A percentile compares a stretch with the other conserved stretches of the same genome.
phyloP scores from a whole-genome alignment of 1,284 basidiomycete genomes.

The Anthracocystis setariae region DNA sequence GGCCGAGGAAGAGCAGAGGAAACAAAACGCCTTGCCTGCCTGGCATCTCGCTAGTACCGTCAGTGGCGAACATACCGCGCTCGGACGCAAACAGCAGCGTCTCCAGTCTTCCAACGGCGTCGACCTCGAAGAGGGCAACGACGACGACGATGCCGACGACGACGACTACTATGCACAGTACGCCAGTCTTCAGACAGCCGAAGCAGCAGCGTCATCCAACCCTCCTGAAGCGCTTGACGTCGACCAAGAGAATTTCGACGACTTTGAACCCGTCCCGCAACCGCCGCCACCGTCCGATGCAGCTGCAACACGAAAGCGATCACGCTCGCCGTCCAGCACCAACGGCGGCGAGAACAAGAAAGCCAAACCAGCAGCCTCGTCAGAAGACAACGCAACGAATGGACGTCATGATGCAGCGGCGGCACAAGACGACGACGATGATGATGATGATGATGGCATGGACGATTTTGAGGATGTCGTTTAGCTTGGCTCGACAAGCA shows the following conservation, averaged over 20 bases:
- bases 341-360: constrained; percentile 36
- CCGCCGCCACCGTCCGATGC: constrained; percentile 9
- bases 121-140: constrained; percentile 39
- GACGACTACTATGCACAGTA: constrained; percentile 66
- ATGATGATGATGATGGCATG: constrained; percentile 53
- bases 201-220: constrained; percentile 47
- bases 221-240: constrained; percentile 24
- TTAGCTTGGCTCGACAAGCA: constrained; percentile 24
- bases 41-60: constrained; percentile 97
- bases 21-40: constrained; percentile 88
- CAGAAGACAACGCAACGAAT: constrained; percentile 2
- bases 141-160: constrained; percentile 45
- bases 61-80: constrained; percentile 85
- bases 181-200: constrained; percentile 52
- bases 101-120: constrained; percentile 31
- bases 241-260: constrained; percentile 47
- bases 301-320: constrained; percentile 27
- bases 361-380: constrained; percentile 17
- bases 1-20: constrained; percentile 68
- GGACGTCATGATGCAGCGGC: not conserved
- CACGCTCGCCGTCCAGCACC: constrained; percentile 20
- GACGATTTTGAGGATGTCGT: constrained; percentile 64
- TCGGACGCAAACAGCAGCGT: constrained; percentile 72
- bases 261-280: constrained; percentile 33
- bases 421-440: too few relatives aligned